Conservation (phyloP, 805 yeast species). For the Candida montana region DNA sequence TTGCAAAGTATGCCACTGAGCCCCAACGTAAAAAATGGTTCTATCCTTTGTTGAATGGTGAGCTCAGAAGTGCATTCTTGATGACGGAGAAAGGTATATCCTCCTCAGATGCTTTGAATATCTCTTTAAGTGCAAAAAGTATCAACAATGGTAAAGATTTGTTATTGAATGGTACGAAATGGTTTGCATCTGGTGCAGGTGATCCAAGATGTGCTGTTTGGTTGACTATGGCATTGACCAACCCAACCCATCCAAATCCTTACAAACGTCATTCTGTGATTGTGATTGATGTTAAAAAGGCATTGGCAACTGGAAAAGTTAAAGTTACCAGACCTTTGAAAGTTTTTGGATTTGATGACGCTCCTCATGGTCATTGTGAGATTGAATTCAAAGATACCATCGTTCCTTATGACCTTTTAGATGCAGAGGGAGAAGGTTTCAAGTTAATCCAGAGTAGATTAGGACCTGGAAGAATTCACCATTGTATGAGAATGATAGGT, state of each 20-base stretch:
- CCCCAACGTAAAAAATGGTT: conserved; percentile 45
- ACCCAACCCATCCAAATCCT: conserved; percentile 22
- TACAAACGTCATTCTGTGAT: conserved; percentile 54
- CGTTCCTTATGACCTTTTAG: conserved; percentile 38
- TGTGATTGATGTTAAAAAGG: conserved; percentile 46
- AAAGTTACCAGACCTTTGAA: conserved; percentile 43
- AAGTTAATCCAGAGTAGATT: conserved; percentile 58
- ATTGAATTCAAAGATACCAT: conserved; percentile 45
- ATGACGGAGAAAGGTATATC: conserved; percentile 62
- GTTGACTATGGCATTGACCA: conserved; percentile 27
- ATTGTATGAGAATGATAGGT: conserved; percentile 62
- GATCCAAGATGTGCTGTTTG: conserved; percentile 50
- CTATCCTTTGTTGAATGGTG: conserved; percentile 47
- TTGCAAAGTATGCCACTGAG: conserved; percentile 34
- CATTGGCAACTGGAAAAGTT: conserved; percentile 45
- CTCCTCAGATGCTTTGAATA: conserved; percentile 58
- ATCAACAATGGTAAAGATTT: conserved; percentile 34
- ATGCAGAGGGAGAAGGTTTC: conserved; percentile 54
- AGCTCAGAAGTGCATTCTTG: conserved; percentile 54
- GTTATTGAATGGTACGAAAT: conserved; percentile 55
- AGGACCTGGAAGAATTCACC: conserved; percentile 69
- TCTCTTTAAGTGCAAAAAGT: conserved; percentile 40
- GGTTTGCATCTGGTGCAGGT: conserved; percentile 72
- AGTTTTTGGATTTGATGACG: conserved; percentile 60
- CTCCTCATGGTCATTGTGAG: conserved; percentile 70